Evolutionary conservation across 345 rosid genomes (phyloP), one percentile per base, ranked within the genome.

Genomic region (Salix purpurea): DNA sequence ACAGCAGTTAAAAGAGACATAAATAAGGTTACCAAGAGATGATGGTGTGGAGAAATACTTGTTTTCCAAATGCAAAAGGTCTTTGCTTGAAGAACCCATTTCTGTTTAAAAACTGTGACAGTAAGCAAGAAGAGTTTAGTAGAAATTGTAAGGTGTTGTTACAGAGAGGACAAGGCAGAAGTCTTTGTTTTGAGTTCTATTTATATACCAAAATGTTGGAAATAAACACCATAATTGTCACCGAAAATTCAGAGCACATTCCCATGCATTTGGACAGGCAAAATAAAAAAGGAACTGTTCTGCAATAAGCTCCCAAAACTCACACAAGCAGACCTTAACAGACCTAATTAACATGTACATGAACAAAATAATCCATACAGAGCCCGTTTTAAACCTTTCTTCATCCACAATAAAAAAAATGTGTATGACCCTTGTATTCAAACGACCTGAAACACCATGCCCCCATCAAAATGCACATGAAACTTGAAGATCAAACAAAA

Each of bases 31-130:
- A 88, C 89, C 88, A 32, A 78, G 14, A 9, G 83, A 60, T 65
- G 87, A 80, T 18, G 54, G 6, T 69, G 83, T 15, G 9, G 83
- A 19, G 37, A 76, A 77, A 65, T 68, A 66, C 32, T 72, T 77
- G 80, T 78, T 78, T 85, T 88, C 91, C 37, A 85, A 77, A 15
- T 68, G 83, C 61, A 85, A 73, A 46, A 86, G 89, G 54, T 86
- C 88, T 80, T 86, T 82, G 80, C 86, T 86, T 34, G 84, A 64
- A 37, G 66, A 39, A 24, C 77, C 81, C 88, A 88, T 84, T 73
- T 73, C 56, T 61, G 13, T n/a, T 15, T 65, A 6, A 28, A 13
- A 65, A 7, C 69, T 28, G 36, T 30, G n/a, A 65, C 69, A 65
- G 44, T 21, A 23, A 65, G 7, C 21, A 65, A 65, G 2, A 3